Base-by-base conservation (phyloP, 257 asterid species). In the Cynanchum wilfordii region DNA sequence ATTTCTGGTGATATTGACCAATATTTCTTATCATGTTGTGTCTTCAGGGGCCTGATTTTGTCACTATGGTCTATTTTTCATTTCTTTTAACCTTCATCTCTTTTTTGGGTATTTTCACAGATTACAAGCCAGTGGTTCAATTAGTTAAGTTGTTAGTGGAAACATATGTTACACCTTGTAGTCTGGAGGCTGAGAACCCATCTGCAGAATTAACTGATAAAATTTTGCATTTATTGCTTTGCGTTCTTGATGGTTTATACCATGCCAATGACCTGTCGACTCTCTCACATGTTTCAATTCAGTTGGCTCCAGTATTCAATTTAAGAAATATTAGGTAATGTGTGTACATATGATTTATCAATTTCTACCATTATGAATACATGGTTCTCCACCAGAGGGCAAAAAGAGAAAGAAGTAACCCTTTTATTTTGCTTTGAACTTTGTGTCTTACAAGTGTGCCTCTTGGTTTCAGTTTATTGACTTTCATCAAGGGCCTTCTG, bases 241-340 rank as follows among this genome's bases (percentile, higher is more conserved):
- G 96, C 81, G 70, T 86, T 75, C 72, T 94, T 76, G 95, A 81
- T 77, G 91, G 95, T 75, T 82, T 88, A 75, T 75, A 79, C 77
- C 69, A 74, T 69, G 59, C 87, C 66, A 84, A 82, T 59, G 76
- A 84, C 70, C 63, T 77, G 80, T 30, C 89, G 33, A 66, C 76
- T 13, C 75, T 88, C 73, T 70, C 79, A 49, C 79, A 68, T 66
- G 77, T 87, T 79, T 77, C 88, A 20, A 72, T 82, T 57, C 80
- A 84, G 47, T 94, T 97, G 94, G 83, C 69, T 77, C 78, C 84
- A 8, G 87, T 91, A 77, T 94, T 94, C 79, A 79, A 82, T 63
- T 70, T 85, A 74, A 84, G 83, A 82, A 87, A 86, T 79, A 79
- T 60, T 72, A 88, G 96, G 98, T 91, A 85, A 72, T 81, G 60